A percentile compares a stretch with the other conserved stretches of the same genome.
phyloP scores from a whole-genome alignment of 148 eudicot genomes.

The Cornus suecica region DNA sequence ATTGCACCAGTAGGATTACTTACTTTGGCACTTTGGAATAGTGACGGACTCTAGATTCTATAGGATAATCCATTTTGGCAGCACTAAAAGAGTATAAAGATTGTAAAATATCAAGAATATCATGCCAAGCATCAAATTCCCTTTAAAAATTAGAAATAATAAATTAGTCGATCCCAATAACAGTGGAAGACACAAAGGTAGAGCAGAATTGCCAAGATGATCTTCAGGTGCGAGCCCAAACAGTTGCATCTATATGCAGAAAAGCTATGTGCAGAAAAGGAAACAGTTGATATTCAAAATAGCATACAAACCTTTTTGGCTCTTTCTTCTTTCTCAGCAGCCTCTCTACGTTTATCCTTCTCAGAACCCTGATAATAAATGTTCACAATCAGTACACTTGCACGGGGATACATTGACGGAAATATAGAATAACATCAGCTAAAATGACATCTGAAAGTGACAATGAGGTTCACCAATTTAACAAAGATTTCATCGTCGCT shows the following conservation, averaged over 20 bases:
- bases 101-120: too few species aligned
- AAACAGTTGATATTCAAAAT: neutral
- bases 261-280: neutral
- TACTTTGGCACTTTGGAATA: too few species aligned
- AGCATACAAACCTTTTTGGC: slow-evolving; percentile 43
- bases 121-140: neutral
- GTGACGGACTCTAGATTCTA: too few species aligned
- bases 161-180: neutral
- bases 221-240: neutral
- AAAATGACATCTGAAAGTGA: neutral
- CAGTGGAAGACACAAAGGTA: neutral
- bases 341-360: slow-evolving; percentile 54
- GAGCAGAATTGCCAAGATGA: neutral
- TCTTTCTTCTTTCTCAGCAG: slow-evolving; percentile 56
- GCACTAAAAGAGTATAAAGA: neutral
- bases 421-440: neutral
- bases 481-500: slow-evolving; percentile 52
- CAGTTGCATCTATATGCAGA: neutral
- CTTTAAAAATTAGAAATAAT: neutral
- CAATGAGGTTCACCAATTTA: slow-evolving; percentile 50
- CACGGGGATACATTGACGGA: neutral
- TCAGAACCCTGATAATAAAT: slow-evolving; percentile 40
- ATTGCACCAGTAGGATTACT: neutral
- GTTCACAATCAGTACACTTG: neutral
- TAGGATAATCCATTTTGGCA: neutral